These are phyloP conservation scores for Aspergillus proliferans DNA, from an alignment of 2,329 filamentous ascomycete genomes.

Conservation along the genomic window DNA sequence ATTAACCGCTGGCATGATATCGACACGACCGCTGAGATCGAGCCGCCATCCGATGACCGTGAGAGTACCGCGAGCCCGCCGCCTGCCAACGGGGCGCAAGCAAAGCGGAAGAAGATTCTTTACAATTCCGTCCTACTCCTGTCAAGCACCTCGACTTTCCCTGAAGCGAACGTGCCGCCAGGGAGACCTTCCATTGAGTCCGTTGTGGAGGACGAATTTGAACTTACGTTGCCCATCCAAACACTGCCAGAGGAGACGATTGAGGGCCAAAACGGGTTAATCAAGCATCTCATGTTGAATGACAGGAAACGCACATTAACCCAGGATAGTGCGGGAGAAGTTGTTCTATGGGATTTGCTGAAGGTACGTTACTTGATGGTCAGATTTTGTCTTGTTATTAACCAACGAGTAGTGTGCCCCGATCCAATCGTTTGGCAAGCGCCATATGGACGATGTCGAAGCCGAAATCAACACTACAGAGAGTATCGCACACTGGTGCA, in stretches of 20 bases:
- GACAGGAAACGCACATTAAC: constrained; percentile 85
- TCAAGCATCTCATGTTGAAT: constrained; percentile 88
- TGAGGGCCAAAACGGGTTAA: constrained; percentile 88
- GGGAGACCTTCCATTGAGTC: constrained; percentile 47
- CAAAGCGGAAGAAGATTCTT: constrained; percentile 56
- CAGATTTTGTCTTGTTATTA: constrained; percentile 7
- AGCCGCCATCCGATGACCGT: constrained; percentile 27
- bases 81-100: constrained; percentile 29
- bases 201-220: constrained; percentile 45
- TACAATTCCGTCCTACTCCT: constrained; percentile 72
- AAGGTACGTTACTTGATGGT: constrained; percentile 49
- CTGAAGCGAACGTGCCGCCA: constrained; percentile 53
- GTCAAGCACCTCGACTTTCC: constrained; percentile 76
- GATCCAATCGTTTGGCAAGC: constrained; percentile 87
- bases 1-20: constrained; percentile 89
- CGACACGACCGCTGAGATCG: constrained; percentile 67
- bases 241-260: constrained; percentile 71
- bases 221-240: constrained; percentile 57
- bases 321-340: constrained; percentile 88
- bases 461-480: constrained; percentile 79
- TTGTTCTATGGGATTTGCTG: constrained; percentile 89
- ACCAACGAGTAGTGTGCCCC: constrained; percentile 62
- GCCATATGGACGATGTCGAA: constrained; percentile 86
- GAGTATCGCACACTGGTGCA: constrained; percentile 92
- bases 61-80: constrained; percentile 41